Percentiles rank a stretch among this genome's conserved stretches.
phyloP scores from a whole-genome alignment of 1,139 yeast genomes.

The Debaryomycetaceae sp. region DNA sequence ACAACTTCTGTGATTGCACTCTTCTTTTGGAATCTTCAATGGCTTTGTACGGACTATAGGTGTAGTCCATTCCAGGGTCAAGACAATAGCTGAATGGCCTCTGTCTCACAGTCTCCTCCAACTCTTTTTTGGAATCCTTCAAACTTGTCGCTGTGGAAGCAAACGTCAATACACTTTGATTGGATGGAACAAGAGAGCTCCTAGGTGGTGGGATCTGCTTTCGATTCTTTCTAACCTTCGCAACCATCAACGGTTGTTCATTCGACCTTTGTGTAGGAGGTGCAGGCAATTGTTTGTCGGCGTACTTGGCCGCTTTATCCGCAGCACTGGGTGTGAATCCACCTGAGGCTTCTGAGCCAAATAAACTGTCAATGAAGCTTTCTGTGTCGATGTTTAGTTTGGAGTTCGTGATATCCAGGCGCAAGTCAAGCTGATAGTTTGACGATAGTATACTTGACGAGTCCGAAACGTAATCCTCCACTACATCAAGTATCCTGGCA shows the following conservation, averaged over 20 bases:
- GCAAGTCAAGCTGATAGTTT: not conserved
- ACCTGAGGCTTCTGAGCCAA: not conserved
- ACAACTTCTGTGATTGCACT: not conserved
- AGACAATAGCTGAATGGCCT: conserved; percentile 32
- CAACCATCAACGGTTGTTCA: not conserved
- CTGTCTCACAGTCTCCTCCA: conserved; percentile 22
- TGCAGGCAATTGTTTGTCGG: not conserved
- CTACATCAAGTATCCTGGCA: not conserved
- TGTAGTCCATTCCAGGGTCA: conserved; percentile 31
- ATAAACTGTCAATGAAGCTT: conserved; percentile 4
- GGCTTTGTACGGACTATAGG: conserved; percentile 22
- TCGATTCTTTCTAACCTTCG: not conserved
- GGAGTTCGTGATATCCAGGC: conserved; percentile 1
- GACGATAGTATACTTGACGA: conserved; percentile 1
- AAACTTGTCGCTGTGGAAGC: conserved; percentile 8
- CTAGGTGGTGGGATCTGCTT: not conserved
- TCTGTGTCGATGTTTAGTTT: conserved; percentile 1
- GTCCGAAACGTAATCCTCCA: not conserved
- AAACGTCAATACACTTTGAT: conserved; percentile 1
- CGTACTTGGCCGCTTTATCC: not conserved
- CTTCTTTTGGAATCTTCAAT: not conserved
- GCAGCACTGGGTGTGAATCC: not conserved
- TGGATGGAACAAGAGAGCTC: not conserved
- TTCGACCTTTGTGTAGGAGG: not conserved
- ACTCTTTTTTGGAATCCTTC: conserved; percentile 13